A percentile compares a stretch with the other conserved stretches of the same genome.
Evolutionary conservation across 2,329 filamentous ascomycete species (phyloP).

Genomic region (Phialemoniopsis sp.): DNA sequence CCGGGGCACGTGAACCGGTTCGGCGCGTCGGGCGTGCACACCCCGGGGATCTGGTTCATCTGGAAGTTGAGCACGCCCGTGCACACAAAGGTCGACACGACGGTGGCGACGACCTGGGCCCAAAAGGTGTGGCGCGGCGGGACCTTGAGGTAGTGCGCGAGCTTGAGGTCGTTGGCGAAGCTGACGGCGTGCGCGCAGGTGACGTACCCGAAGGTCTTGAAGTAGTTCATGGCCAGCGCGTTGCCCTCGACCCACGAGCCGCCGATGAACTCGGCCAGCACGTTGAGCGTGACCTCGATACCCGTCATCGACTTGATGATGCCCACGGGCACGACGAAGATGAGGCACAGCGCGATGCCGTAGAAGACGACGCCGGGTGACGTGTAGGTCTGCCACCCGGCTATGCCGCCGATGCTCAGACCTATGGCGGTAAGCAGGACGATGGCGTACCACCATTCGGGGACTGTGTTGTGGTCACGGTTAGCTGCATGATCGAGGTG

Average conservation of each 20-base stretch:
- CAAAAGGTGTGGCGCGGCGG: slow-evolving; percentile 55
- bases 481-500: neutral
- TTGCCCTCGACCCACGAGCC: slow-evolving; percentile 36
- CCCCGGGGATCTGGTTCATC: slow-evolving; percentile 40
- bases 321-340: slow-evolving; percentile 39
- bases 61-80: slow-evolving; percentile 32
- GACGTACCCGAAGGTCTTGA: slow-evolving; percentile 32
- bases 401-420: slow-evolving; percentile 22
- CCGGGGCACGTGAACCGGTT: slow-evolving; percentile 48
- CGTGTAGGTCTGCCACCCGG: slow-evolving; percentile 18
- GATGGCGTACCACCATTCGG: slow-evolving; percentile 34
- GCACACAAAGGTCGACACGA: slow-evolving; percentile 46
- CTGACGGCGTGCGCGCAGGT: slow-evolving; percentile 44
- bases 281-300: slow-evolving; percentile 34
- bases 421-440: slow-evolving; percentile 17
- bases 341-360: slow-evolving; percentile 31
- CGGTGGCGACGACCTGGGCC: slow-evolving; percentile 54
- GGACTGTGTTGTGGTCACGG: slow-evolving; percentile 15
- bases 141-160: slow-evolving; percentile 31
- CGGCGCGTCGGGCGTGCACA: slow-evolving; percentile 42
- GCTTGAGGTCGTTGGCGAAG: slow-evolving; percentile 32
- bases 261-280: slow-evolving; percentile 44
- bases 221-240: slow-evolving; percentile 41
- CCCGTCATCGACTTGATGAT: slow-evolving; percentile 39
- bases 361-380: slow-evolving; percentile 34